Evolutionary conservation across 306 rosid species (phyloP).

Genomic region (Biancaea sappan): DNA sequence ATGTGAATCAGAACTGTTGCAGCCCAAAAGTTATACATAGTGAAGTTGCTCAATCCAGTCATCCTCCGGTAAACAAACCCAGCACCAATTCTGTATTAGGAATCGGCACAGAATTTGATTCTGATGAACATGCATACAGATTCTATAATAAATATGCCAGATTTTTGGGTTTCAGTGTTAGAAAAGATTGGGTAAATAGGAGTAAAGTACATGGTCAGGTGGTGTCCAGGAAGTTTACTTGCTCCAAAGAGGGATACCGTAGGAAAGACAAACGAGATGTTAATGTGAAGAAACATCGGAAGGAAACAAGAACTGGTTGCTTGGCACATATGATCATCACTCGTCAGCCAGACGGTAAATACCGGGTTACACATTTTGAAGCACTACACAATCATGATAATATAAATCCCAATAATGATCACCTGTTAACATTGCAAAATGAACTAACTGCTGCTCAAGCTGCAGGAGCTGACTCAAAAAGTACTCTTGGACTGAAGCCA

Average conservation of each 20-base stretch:
- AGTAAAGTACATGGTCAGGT: constrained; percentile 74
- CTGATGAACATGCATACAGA: constrained; percentile 67
- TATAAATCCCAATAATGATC: constrained; percentile 37
- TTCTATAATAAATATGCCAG: constrained; percentile 60
- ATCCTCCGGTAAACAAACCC: constrained; percentile 12
- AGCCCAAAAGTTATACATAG: constrained; percentile 40
- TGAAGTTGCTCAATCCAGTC: constrained; percentile 33
- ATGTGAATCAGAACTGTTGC: constrained; percentile 56
- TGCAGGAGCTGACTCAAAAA: constrained; percentile 36
- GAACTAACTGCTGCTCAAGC: constrained; percentile 43
- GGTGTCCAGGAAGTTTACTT: constrained; percentile 75
- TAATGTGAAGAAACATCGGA: constrained; percentile 62
- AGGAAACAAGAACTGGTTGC: constrained; percentile 79
- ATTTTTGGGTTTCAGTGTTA: constrained; percentile 59
- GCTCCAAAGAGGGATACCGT: constrained; percentile 70
- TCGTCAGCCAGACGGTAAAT: constrained; percentile 60
- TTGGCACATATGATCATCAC: constrained; percentile 70
- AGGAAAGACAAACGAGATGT: constrained; percentile 57
- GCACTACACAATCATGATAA: constrained; percentile 65
- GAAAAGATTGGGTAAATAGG: constrained; percentile 78
- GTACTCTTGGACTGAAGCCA: constrained; percentile 41
- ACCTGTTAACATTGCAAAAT: constrained; percentile 36
- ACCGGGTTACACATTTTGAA: constrained; percentile 63
- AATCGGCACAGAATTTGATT: constrained; percentile 53
- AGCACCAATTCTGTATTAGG: constrained; percentile 30